phyloP scores from a whole-genome alignment of 345 rosid genomes.

The Syzygium oleosum region DNA sequence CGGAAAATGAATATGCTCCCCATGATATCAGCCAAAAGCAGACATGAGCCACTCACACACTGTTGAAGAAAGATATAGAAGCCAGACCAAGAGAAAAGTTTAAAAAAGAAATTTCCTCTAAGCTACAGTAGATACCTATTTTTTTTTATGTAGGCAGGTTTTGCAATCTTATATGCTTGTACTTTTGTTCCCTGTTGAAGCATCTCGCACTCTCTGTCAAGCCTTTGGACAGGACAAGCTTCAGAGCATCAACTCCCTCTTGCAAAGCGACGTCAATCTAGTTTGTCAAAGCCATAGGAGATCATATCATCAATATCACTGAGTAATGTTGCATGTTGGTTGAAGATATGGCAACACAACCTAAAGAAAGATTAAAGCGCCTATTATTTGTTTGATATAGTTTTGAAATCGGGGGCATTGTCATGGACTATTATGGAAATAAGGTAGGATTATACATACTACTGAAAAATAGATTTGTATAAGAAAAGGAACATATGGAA shows the following conservation, averaged over 20 bases:
- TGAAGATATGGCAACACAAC: not conserved
- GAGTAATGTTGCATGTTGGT: not conserved
- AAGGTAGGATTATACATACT: not conserved
- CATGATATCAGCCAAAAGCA: not conserved
- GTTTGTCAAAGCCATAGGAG: constrained; percentile 2
- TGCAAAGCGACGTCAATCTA: constrained; percentile 67
- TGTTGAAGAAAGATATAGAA: not conserved
- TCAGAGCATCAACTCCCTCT: constrained; percentile 63
- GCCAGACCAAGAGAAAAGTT: not conserved
- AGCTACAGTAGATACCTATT: not conserved
- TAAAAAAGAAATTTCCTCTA: not conserved
- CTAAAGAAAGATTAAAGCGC: not conserved
- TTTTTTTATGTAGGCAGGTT: constrained; percentile 33
- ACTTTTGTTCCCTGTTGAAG: constrained; percentile 73
- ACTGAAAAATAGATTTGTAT: not conserved
- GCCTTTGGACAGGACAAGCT: constrained; percentile 60
- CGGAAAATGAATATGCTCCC: not conserved
- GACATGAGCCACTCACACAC: not conserved
- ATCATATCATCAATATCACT: not conserved
- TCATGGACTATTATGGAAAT: not conserved
- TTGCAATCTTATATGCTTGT: constrained; percentile 67
- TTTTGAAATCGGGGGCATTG: not conserved
- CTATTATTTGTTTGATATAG: not conserved
- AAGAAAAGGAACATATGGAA: not conserved
- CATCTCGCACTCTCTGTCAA: constrained; percentile 55